Conservation (phyloP, 768 basidiomycete genomes). For the Harrya chromipes region DNA sequence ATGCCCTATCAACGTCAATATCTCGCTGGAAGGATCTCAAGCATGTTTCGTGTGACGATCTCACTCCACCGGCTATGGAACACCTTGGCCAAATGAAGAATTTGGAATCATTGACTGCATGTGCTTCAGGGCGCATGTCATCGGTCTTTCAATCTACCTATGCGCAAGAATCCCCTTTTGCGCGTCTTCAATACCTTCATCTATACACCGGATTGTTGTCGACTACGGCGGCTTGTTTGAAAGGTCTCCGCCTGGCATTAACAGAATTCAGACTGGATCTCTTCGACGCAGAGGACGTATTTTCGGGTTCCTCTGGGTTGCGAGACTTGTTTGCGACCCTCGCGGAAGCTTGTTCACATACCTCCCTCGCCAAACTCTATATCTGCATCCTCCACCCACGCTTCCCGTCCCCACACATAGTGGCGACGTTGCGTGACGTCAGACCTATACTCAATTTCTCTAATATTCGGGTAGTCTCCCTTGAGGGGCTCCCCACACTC, state of each 20-base stretch:
- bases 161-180: not conserved
- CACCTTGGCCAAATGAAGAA: slow-evolving; percentile 14
- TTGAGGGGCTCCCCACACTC: slow-evolving; percentile 18
- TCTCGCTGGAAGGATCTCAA: slow-evolving; percentile 19
- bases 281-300: slow-evolving; percentile 16
- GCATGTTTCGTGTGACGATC: slow-evolving; percentile 22
- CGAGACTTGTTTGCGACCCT: slow-evolving; percentile 13
- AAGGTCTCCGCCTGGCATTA: slow-evolving; percentile 7
- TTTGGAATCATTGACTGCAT: slow-evolving; percentile 16
- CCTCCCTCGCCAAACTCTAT: slow-evolving; percentile 7
- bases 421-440: slow-evolving; percentile 7
- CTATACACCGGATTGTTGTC: slow-evolving; percentile 17
- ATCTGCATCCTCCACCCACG: slow-evolving; percentile 16
- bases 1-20: slow-evolving; percentile 18
- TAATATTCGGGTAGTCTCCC: slow-evolving; percentile 9
- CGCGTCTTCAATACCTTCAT: slow-evolving; percentile 17
- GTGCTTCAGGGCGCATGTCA: slow-evolving; percentile 9
- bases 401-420: not conserved
- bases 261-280: slow-evolving; percentile 21
- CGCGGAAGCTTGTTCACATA: slow-evolving; percentile 10
- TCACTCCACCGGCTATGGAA: slow-evolving; percentile 14
- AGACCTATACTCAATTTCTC: slow-evolving; percentile 15
- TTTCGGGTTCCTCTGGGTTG: slow-evolving; percentile 3
- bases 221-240: slow-evolving; percentile 5
- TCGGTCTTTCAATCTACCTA: slow-evolving; percentile 6